Evolutionary conservation across 192 early-diverging fungal genomes (phyloP).

Genomic region (Coemansia sp.): DNA sequence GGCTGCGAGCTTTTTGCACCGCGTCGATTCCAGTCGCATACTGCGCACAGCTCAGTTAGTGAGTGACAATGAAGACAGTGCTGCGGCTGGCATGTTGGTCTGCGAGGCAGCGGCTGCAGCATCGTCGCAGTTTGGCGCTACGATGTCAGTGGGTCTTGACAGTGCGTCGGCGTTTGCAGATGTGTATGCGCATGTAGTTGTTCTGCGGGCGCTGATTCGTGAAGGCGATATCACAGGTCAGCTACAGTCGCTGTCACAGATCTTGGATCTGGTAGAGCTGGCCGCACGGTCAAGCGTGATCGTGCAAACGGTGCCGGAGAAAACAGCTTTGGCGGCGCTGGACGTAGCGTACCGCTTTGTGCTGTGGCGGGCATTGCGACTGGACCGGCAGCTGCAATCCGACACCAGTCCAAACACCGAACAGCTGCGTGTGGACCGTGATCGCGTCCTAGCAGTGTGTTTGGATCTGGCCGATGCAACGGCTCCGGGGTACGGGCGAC

Average conservation of each 20-base stretch:
- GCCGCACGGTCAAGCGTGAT: conserved; percentile 15
- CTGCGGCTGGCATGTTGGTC: conserved; percentile 17
- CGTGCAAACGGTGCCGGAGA: conserved; percentile 18
- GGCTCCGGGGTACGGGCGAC: conserved; percentile 4
- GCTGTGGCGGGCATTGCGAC: conserved; percentile 36
- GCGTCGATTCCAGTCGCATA: conserved; percentile 33
- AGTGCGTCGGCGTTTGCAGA: conserved; percentile 15
- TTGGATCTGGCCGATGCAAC: conserved; percentile 17
- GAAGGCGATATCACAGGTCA: conserved; percentile 23
- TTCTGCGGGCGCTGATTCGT: conserved; percentile 30
- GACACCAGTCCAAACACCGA: conserved; percentile 4
- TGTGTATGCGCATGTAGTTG: conserved; percentile 23
- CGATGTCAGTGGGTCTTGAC: conserved; percentile 16
- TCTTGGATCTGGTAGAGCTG: conserved; percentile 18
- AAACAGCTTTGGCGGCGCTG: conserved; percentile 27
- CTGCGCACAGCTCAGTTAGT: conserved; percentile 9
- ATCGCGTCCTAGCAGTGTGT: conserved; percentile 20
- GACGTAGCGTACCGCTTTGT: conserved; percentile 32
- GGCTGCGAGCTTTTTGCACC: conserved; percentile 27
- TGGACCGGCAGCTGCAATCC: conserved; percentile 18
- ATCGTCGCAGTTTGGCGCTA: conserved; percentile 12
- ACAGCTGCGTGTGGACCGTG: conserved; percentile 21
- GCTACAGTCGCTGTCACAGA: conserved; percentile 11
- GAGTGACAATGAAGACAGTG: not conserved
- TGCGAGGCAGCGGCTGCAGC: conserved; percentile 21